Conservation (phyloP, 805 yeast species). For the Pichia manshurica region DNA sequence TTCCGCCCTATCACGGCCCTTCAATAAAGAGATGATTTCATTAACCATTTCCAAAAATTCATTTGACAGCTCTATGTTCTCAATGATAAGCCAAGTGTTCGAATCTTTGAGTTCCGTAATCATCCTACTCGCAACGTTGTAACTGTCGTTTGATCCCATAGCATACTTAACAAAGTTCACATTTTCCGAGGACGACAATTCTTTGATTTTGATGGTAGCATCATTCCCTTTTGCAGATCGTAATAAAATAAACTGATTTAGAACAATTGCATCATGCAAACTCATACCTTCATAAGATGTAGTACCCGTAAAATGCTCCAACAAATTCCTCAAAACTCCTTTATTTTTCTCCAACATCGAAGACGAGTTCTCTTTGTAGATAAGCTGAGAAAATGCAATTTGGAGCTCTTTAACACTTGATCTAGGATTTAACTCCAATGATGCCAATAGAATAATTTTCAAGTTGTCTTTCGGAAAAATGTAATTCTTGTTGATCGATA, state of each 20-base stretch:
- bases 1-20: slow-evolving; percentile 3
- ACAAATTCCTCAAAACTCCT: slow-evolving; percentile 35
- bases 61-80: slow-evolving; percentile 72
- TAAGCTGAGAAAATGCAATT: slow-evolving; percentile 38
- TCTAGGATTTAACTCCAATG: slow-evolving; percentile 5
- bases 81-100: slow-evolving; percentile 71
- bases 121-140: slow-evolving; percentile 49
- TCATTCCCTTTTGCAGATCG: slow-evolving; percentile 62
- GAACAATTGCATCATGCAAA: slow-evolving; percentile 25
- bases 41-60: slow-evolving; percentile 55
- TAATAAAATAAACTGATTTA: slow-evolving; percentile 40
- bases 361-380: slow-evolving; percentile 40
- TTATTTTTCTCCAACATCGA: slow-evolving; percentile 43
- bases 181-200: slow-evolving; percentile 33
- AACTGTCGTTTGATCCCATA: slow-evolving; percentile 70
- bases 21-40: slow-evolving; percentile 35
- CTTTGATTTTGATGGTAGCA: slow-evolving; percentile 49
- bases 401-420: slow-evolving; percentile 31
- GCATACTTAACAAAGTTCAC: slow-evolving; percentile 43
- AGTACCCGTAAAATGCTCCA: slow-evolving; percentile 11
- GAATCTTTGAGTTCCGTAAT: slow-evolving; percentile 38
- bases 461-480: slow-evolving; percentile 33
- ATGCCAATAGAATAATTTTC: not conserved
- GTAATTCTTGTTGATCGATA: slow-evolving; percentile 47
- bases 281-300: slow-evolving; percentile 2